Evolutionary conservation across 2,329 filamentous ascomycete genomes (phyloP), one percentile per base, ranked within the genome.

Genomic region (Epicoccum sorghinum): DNA sequence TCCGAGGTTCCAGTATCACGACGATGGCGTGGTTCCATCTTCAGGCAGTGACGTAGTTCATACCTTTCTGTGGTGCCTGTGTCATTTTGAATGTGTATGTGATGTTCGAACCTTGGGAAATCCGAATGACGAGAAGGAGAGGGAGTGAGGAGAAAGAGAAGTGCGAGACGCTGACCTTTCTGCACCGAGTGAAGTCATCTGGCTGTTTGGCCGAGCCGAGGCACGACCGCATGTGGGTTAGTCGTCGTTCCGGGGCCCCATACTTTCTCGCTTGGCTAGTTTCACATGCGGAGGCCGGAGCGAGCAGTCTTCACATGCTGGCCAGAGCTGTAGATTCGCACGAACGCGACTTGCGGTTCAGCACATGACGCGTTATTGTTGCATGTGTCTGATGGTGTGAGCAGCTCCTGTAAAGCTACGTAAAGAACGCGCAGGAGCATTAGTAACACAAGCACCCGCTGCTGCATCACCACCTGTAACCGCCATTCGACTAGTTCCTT

Each of bases 221-320:
- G 52, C 52, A 50, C n/a, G 37, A 49, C 32, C 18, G 52, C 40
- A 42, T 42, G 36, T 37, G 46, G 52, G 41, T 27, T 50, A 49
- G 47, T 27, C 32, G 42, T 46, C 46, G 18, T 18, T 46, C 46
- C 45, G 52, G 44, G 14, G 40, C 52, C 46, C 52, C 52, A 49
- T 40, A 54, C 29, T 18, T 18, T 18, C 18, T 18, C 29, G 9
- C 38, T 35, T 32, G 40, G 47, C 30, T 45, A 41, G 52, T 51
- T 56, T 60, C 58, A 60, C 58, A 60, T 60, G 58, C 58, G 52
- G 50, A 56, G 50, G 39, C 30, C 41, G 54, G 45, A 42, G 46
- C 35, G 7, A 40, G 25, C 38, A 12, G 14, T 36, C 57, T 64
- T 66, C 64, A 66, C 62, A 66, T 66, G 64, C 52, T 50, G 29